These are phyloP conservation scores for Miscanthus lutarioriparius DNA, from an alignment of 176 grass and related monocot genomes.

Conservation along the genomic window DNA sequence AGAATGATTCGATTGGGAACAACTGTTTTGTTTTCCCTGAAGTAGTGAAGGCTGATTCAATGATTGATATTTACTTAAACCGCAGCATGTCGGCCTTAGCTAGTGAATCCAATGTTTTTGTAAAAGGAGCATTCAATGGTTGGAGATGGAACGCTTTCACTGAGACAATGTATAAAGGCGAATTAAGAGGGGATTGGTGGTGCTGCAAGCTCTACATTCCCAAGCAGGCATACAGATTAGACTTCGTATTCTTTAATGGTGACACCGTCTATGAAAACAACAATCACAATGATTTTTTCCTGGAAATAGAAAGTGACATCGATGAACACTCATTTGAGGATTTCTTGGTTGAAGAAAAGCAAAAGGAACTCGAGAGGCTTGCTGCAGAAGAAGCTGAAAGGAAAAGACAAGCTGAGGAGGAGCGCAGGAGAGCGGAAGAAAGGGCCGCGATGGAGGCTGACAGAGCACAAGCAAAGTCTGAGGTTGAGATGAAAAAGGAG, in stretches of 20 bases:
- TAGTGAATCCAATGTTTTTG: slow-evolving; percentile 53
- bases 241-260: slow-evolving; percentile 97
- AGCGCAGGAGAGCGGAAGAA: slow-evolving; percentile 57
- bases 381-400: slow-evolving; percentile 85
- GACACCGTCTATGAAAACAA: slow-evolving; percentile 80
- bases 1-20: slow-evolving; percentile 54
- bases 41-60: slow-evolving; percentile 49
- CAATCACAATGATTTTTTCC: slow-evolving; percentile 63
- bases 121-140: slow-evolving; percentile 88
- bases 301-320: slow-evolving; percentile 66
- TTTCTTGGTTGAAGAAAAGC: slow-evolving; percentile 77
- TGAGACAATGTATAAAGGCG: slow-evolving; percentile 68
- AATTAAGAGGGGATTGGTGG: slow-evolving; percentile 90
- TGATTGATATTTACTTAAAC: slow-evolving; percentile 74
- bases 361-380: slow-evolving; percentile 65
- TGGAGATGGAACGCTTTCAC: slow-evolving; percentile 92
- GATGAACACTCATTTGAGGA: slow-evolving; percentile 79
- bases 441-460: slow-evolving; percentile 63
- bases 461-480: slow-evolving; percentile 60
- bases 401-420: slow-evolving; percentile 68
- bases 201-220: slow-evolving; percentile 82
- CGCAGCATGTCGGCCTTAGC: slow-evolving; percentile 63
- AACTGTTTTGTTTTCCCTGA: slow-evolving; percentile 75
- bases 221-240: slow-evolving; percentile 88
- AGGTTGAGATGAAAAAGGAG: slow-evolving; percentile 62